Evolutionary conservation across 148 eudicot genomes (phyloP).

Genomic region (Diospyros lotus): DNA sequence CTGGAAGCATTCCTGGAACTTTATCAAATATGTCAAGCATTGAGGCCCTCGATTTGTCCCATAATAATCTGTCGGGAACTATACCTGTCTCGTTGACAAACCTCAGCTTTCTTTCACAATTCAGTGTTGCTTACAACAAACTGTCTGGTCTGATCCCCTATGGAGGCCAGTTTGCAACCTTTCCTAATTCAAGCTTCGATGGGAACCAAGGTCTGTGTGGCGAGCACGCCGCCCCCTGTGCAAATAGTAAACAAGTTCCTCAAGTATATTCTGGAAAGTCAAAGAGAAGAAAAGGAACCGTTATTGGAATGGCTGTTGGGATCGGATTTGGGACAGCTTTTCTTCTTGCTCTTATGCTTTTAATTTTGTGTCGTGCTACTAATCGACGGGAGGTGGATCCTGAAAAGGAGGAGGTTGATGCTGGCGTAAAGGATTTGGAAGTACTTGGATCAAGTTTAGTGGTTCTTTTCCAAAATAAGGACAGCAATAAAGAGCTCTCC

Average conservation of each 20-base stretch:
- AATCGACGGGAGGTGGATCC: conserved; percentile 26
- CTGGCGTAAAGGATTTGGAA: conserved; percentile 14
- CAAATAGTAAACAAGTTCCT: not conserved
- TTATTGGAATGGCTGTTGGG: conserved; percentile 36
- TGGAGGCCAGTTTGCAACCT: conserved; percentile 32
- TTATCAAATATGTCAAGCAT: conserved; percentile 27
- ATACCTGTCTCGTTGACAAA: conserved; percentile 25
- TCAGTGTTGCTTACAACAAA: conserved; percentile 26
- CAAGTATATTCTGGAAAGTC: conserved; percentile 6
- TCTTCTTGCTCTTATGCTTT: conserved; percentile 21
- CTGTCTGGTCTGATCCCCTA: conserved; percentile 22
- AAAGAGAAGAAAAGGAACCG: conserved; percentile 9
- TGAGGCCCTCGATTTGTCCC: conserved; percentile 29
- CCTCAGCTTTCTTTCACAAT: conserved; percentile 25
- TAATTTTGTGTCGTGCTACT: conserved; percentile 22
- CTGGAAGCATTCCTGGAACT: conserved; percentile 24
- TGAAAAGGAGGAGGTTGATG: conserved; percentile 20
- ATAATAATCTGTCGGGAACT: conserved; percentile 25
- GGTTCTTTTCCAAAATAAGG: conserved; percentile 38
- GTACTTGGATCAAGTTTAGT: conserved; percentile 25
- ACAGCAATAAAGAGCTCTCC: conserved; percentile 28
- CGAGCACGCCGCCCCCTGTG: conserved; percentile 26
- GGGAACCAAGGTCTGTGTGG: conserved; percentile 37
- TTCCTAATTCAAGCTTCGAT: conserved; percentile 32
- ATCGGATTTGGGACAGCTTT: conserved; percentile 34